Evolutionary conservation across 768 basidiomycete genomes (phyloP).

Genomic region (Kondoa subrosea): DNA sequence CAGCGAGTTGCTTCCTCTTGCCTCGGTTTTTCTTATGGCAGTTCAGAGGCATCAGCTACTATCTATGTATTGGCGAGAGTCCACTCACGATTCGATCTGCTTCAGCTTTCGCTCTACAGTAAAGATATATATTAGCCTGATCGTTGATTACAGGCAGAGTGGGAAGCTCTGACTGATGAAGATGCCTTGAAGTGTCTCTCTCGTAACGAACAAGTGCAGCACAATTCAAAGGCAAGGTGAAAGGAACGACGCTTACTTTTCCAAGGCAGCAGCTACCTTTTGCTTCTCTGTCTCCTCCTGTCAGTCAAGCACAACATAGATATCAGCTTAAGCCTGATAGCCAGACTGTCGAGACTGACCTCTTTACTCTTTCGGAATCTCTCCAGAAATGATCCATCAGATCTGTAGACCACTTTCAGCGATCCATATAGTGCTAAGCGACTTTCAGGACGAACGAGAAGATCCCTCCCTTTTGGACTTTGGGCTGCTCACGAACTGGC

Average conservation of each 20-base stretch:
- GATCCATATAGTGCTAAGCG: too few species aligned
- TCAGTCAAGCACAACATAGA: background rate
- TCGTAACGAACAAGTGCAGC: background rate
- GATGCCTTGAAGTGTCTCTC: background rate
- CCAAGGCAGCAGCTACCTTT: background rate
- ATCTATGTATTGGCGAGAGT: background rate
- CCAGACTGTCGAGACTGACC: background rate
- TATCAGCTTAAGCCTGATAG: background rate
- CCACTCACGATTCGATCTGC: constrained; percentile 2
- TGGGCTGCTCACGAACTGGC: too few species aligned
- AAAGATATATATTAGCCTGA: background rate
- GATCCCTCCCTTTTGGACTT: too few species aligned
- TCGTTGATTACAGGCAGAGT: background rate
- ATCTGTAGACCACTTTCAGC: background rate
- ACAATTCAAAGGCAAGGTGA: background rate
- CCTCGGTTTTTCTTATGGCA: constrained; percentile 6
- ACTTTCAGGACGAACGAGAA: too few species aligned
- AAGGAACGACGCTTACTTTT: background rate
- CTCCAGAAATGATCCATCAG: constrained; percentile 3
- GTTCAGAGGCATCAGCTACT: background rate
- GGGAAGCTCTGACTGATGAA: background rate
- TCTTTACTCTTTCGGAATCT: constrained; percentile 4
- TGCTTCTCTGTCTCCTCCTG: constrained; percentile 4
- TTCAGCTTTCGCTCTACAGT: background rate
- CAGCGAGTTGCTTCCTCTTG: background rate